phyloP scores from a whole-genome alignment of 768 basidiomycete genomes.

The Leccinum truebloodii region DNA sequence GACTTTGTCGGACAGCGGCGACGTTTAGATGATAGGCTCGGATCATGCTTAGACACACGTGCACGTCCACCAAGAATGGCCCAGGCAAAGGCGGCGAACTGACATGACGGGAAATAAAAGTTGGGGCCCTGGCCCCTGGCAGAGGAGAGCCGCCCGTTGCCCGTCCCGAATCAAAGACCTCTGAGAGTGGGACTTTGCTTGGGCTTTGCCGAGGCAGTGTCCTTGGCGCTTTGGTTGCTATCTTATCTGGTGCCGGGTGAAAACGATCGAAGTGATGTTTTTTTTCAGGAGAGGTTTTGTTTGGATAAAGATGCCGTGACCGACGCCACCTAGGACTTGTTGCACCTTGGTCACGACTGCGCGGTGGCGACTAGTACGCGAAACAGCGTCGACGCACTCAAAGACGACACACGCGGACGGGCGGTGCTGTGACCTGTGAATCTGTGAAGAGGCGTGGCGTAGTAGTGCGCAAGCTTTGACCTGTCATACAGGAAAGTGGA shows the following conservation, averaged over 20 bases:
- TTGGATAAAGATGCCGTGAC: neutral
- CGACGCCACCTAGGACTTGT: neutral
- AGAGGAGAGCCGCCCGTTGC: too few relatives aligned
- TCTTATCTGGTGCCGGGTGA: neutral
- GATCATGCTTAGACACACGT: neutral
- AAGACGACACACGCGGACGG: neutral
- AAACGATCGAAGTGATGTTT: neutral
- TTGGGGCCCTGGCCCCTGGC: neutral
- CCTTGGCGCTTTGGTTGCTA: neutral
- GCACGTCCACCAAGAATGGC: neutral
- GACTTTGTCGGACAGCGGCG: neutral
- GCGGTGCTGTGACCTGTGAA: neutral
- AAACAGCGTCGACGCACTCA: neutral
- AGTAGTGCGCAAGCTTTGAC: slow-evolving; percentile 19
- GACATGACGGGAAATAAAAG: neutral
- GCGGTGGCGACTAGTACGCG: neutral
- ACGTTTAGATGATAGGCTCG: neutral
- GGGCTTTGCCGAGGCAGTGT: neutral
- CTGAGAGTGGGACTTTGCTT: neutral
- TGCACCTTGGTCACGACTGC: neutral
- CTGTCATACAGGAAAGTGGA: neutral
- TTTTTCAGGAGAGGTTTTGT: neutral
- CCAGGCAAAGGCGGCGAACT: neutral
- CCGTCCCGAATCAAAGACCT: neutral
- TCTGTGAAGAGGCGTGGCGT: neutral